Percentiles rank a stretch among this genome's conserved stretches.
These are phyloP conservation scores for Eutypella sp. DNA, from an alignment of 2,329 filamentous ascomycete genomes.

Conservation along the genomic window DNA sequence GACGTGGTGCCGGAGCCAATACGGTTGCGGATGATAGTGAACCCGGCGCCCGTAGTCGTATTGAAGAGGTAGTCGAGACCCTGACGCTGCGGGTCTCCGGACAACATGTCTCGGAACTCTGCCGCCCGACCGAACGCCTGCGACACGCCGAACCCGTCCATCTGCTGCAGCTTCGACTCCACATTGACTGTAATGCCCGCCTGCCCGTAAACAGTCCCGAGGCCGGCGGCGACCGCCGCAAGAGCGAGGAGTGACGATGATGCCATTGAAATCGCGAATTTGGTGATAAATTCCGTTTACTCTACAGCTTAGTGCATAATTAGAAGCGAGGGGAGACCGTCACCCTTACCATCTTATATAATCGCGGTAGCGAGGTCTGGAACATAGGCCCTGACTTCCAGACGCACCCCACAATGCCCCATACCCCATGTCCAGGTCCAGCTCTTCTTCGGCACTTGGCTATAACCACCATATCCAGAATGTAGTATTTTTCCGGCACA, in stretches of 20 bases:
- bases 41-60: conserved; percentile 39
- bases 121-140: conserved; percentile 42
- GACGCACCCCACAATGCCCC: background rate
- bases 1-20: conserved; percentile 34
- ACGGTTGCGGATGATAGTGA: conserved; percentile 46
- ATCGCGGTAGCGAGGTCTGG: no score
- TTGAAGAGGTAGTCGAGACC: conserved; percentile 42
- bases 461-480: no score
- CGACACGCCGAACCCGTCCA: conserved; percentile 46
- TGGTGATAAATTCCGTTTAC: background rate
- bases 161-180: conserved; percentile 26
- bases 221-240: conserved; percentile 5
- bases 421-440: no score
- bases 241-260: conserved; percentile 4
- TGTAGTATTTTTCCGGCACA: no score
- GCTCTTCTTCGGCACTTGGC: background rate
- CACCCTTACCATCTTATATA: background rate
- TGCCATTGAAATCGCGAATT: conserved; percentile 2
- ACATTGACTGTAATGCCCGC: conserved; percentile 23
- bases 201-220: conserved; percentile 14
- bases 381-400: no score
- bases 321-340: background rate
- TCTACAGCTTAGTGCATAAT: background rate
- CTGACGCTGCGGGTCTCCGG: conserved; percentile 25
- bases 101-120: conserved; percentile 32